A percentile compares a stretch with the other conserved stretches of the same genome.
These are phyloP conservation scores for Trichoderma gracile DNA, from an alignment of 2,329 filamentous ascomycete species.

Conservation along the genomic window DNA sequence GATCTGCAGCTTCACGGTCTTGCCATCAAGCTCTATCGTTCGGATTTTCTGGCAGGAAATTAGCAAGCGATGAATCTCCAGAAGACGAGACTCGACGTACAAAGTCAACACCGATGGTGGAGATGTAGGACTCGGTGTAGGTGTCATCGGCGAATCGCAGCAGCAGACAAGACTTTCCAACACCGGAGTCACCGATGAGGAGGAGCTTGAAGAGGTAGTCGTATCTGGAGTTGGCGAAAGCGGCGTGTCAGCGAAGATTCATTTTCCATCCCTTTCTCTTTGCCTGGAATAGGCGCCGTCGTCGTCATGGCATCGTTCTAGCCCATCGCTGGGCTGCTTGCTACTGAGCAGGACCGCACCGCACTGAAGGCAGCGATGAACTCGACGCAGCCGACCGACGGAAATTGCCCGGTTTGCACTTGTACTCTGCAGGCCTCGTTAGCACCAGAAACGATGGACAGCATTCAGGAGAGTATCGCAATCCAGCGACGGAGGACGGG, in stretches of 20 bases:
- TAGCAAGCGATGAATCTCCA: background rate
- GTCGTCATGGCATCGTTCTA: conserved; percentile 28
- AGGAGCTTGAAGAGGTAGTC: conserved; percentile 99
- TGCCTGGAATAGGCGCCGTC: background rate
- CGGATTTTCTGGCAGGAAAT: conserved; percentile 80
- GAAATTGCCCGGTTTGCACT: background rate
- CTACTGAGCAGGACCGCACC: background rate
- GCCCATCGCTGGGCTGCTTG: background rate
- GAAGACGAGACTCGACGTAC: conserved; percentile 57
- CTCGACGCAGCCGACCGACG: background rate
- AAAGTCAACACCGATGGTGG: conserved; percentile 98
- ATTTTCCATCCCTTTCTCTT: background rate
- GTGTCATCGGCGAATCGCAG: conserved; percentile 98
- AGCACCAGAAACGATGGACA: conserved; percentile 29
- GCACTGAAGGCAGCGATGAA: background rate
- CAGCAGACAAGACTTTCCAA: conserved; percentile 98
- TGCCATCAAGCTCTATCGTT: conserved; percentile 98
- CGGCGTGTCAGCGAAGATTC: conserved; percentile 26
- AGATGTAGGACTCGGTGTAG: conserved; percentile 99
- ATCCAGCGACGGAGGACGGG: conserved; percentile 28
- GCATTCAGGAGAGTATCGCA: conserved; percentile 37
- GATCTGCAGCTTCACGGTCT: conserved; percentile 99
- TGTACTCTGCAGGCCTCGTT: conserved; percentile 36
- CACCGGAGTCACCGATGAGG: conserved; percentile 99
- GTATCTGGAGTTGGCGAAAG: conserved; percentile 68